phyloP scores from a whole-genome alignment of 768 basidiomycete genomes.

The Infundibulicybe gibba region DNA sequence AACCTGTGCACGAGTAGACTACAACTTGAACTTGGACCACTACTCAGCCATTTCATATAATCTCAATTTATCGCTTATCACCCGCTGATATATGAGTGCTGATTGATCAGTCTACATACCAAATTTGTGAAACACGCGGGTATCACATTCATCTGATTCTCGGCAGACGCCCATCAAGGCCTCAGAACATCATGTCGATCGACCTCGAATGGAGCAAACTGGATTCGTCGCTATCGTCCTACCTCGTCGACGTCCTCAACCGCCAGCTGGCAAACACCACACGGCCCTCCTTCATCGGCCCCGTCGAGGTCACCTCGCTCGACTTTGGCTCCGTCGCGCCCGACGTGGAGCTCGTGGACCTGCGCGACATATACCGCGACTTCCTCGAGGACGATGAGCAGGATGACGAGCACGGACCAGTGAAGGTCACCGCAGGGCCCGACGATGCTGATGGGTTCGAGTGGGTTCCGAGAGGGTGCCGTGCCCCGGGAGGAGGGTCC shows the following conservation, averaged over 20 bases:
- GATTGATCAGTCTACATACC: too few relatives aligned
- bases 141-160: too few relatives aligned
- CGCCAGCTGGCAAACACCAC: constrained; percentile 63
- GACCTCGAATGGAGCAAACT: constrained; percentile 93
- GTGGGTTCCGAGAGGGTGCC: constrained; percentile 65
- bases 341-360: constrained; percentile 85
- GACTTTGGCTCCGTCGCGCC: constrained; percentile 85
- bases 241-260: constrained; percentile 76
- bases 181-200: constrained; percentile 74
- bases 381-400: constrained; percentile 86
- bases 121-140: too few relatives aligned
- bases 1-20: too few relatives aligned
- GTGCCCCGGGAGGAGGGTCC: constrained; percentile 53
- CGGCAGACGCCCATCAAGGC: too few relatives aligned
- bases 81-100: too few relatives aligned
- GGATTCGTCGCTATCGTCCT: constrained; percentile 64
- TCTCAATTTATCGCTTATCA: too few relatives aligned
- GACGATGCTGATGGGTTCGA: constrained; percentile 79
- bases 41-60: too few relatives aligned
- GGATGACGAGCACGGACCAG: constrained; percentile 43
- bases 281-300: constrained; percentile 94
- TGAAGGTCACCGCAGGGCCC: constrained; percentile 46
- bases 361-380: constrained; percentile 92
- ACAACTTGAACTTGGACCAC: too few relatives aligned
- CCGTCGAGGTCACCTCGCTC: constrained; percentile 80